phyloP scores from a whole-genome alignment of 2,329 filamentous ascomycete genomes.

The Nannizzia gypsea region DNA sequence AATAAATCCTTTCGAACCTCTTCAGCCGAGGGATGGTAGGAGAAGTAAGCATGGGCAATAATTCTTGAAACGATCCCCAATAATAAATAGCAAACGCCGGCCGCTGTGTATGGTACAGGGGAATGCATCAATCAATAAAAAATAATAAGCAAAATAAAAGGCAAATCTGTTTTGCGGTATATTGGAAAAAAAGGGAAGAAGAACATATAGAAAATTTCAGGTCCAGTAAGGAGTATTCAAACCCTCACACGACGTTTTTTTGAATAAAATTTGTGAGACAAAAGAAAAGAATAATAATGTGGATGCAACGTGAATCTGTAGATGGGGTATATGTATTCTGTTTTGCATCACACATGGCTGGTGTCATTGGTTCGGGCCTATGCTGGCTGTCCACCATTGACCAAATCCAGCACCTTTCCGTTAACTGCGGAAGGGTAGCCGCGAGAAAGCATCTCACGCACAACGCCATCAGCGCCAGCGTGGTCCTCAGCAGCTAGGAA shows the following conservation, averaged over 20 bases:
- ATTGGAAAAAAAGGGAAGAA: not conserved
- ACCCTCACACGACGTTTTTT: not conserved
- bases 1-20: not conserved
- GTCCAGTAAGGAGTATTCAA: not conserved
- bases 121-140: conserved; percentile 8
- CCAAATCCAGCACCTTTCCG: conserved; percentile 83
- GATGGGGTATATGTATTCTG: not conserved
- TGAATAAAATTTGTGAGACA: not conserved
- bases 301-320: not conserved
- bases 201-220: not conserved
- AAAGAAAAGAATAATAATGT: not conserved
- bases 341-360: not conserved
- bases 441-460: conserved; percentile 78
- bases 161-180: not conserved
- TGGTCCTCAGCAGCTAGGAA: conserved; percentile 77
- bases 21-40: not conserved
- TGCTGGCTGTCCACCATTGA: conserved; percentile 39
- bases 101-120: conserved; percentile 10
- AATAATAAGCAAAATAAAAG: not conserved
- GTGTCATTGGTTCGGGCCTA: not conserved
- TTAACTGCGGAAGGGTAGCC: conserved; percentile 88
- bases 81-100: not conserved
- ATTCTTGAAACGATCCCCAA: conserved; percentile 13
- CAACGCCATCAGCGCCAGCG: conserved; percentile 61
- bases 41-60: conserved; percentile 8